Evolutionary conservation across 768 basidiomycete species (phyloP).

Genomic region (Suillus occidentalis): DNA sequence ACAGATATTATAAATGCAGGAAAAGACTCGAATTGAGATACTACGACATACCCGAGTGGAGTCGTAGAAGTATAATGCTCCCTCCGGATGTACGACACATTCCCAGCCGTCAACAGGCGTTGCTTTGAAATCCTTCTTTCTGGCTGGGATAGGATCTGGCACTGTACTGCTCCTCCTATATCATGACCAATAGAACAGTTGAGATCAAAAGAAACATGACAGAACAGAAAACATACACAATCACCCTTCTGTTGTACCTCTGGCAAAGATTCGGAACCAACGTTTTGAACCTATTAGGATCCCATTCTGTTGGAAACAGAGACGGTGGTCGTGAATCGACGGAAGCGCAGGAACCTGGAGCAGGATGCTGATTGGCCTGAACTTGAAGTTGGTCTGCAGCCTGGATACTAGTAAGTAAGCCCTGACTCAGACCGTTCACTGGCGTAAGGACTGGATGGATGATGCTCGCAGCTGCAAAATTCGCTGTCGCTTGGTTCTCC

Average conservation of each 20-base stretch:
- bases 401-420: not conserved
- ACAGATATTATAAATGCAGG: not conserved
- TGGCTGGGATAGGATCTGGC: not conserved
- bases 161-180: not conserved
- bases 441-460: not conserved
- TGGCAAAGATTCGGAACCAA: not conserved
- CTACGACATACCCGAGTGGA: not conserved
- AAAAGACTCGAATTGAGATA: not conserved
- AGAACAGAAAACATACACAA: not conserved
- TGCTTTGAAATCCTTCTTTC: not conserved
- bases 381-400: not conserved
- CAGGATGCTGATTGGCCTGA: not conserved
- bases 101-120: not conserved
- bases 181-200: not conserved
- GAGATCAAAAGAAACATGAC: not conserved
- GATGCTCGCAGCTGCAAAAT: not conserved
- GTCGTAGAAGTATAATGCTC: constrained; percentile 5
- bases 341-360: not conserved
- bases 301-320: not conserved
- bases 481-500: not conserved
- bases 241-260: not conserved
- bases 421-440: not conserved
- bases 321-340: not conserved
- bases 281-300: not conserved
- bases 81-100: constrained; percentile 6